Evolutionary conservation across 2,329 filamentous ascomycete species (phyloP).

Genomic region (Botryotinia globosa): DNA sequence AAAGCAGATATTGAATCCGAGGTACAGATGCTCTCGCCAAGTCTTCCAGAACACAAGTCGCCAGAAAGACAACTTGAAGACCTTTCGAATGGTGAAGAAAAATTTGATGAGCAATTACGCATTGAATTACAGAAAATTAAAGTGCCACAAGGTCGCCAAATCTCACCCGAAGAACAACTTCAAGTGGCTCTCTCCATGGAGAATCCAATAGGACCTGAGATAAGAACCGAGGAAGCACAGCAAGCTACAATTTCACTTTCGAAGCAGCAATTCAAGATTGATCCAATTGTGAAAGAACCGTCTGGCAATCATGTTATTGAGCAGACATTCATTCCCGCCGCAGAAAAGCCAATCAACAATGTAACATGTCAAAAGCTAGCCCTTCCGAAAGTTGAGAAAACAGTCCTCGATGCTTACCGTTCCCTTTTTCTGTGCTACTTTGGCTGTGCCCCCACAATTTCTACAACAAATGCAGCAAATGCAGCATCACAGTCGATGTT

Average conservation of each 20-base stretch:
- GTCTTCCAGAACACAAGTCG: not conserved
- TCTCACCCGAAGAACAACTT: not conserved
- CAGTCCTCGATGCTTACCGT: conserved; percentile 20
- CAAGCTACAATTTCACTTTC: not conserved
- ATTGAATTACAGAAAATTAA: too few relatives aligned
- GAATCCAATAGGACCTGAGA: not conserved
- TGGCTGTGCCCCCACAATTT: conserved; percentile 21
- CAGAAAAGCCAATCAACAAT: not conserved
- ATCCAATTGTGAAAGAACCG: not conserved
- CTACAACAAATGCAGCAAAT: conserved; percentile 17
- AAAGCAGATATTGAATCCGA: not conserved
- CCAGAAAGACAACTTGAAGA: not conserved
- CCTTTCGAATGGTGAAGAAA: not conserved
- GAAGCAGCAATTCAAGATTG: not conserved
- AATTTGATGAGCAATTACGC: not conserved
- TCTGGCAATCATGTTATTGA: too few relatives aligned
- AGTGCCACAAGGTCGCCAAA: not conserved
- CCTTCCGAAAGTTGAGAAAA: too few relatives aligned
- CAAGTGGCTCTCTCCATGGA: not conserved
- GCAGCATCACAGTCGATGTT: conserved; percentile 25
- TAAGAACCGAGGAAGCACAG: not conserved
- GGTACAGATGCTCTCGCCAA: not conserved
- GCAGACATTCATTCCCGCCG: not conserved
- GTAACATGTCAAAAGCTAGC: too few relatives aligned
- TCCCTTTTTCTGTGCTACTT: conserved; percentile 28